Percentiles rank a stretch among this genome's conserved stretches.
Conservation (phyloP, 805 yeast genomes). For the Myxozyma neotropica region DNA sequence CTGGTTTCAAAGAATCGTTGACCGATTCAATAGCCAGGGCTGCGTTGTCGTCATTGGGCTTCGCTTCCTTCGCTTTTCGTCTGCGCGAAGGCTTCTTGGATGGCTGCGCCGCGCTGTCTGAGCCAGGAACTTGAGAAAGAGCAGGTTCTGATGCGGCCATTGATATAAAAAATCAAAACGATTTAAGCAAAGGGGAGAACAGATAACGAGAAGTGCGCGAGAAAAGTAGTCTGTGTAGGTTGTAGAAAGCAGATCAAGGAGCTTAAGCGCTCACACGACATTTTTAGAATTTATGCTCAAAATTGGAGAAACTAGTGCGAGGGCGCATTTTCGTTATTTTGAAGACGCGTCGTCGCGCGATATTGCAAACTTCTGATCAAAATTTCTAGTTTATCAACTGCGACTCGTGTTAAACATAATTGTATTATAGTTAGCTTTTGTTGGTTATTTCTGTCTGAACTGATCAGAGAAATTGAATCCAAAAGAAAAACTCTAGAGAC, state of each 20-base stretch:
- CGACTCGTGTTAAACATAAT: too few relatives aligned
- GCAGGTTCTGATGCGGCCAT: constrained; percentile 1
- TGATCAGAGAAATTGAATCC: too few relatives aligned
- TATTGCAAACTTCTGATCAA: not conserved
- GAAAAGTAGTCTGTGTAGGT: not conserved
- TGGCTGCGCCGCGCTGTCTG: not conserved
- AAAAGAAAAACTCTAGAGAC: too few relatives aligned
- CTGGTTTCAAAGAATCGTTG: not conserved
- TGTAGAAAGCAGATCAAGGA: not conserved
- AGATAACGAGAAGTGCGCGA: not conserved
- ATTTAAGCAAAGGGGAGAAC: not conserved
- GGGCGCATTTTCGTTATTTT: not conserved
- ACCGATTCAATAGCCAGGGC: not conserved
- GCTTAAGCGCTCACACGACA: not conserved
- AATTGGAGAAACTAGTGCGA: not conserved
- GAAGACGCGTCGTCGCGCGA: constrained; percentile 12
- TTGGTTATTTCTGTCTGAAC: too few relatives aligned
- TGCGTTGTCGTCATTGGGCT: constrained; percentile 1
- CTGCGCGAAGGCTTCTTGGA: constrained; percentile 7
- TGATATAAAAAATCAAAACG: not conserved
- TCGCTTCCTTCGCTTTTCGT: constrained; percentile 6
- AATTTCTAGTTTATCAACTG: not conserved
- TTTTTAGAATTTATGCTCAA: not conserved
- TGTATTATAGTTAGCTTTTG: too few relatives aligned
- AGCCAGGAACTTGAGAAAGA: not conserved